These are phyloP conservation scores for Epichloe glyceriae DNA, from an alignment of 2,329 filamentous ascomycete species.

Conservation along the genomic window DNA sequence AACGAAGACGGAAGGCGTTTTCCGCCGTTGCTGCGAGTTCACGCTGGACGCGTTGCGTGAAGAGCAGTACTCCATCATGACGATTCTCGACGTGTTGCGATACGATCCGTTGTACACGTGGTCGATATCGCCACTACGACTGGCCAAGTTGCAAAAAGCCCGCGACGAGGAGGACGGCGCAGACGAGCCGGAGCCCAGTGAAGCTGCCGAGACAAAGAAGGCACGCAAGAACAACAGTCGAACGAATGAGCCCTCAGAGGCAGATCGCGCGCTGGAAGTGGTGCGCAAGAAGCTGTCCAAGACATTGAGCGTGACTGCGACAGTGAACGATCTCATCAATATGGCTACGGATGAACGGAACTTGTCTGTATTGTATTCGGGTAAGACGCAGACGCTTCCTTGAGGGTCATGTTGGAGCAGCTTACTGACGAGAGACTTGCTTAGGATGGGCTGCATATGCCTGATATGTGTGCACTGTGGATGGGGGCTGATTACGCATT, in stretches of 20 bases:
- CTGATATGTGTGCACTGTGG: constrained; percentile 10
- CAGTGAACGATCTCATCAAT: constrained; percentile 93
- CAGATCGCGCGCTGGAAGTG: constrained; percentile 79
- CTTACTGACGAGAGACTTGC: constrained; percentile 10
- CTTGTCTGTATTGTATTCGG: constrained; percentile 77
- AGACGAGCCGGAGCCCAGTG: constrained; percentile 25
- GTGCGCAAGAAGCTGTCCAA: constrained; percentile 95
- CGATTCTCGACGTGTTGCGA: constrained; percentile 90
- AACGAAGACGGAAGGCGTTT: constrained; percentile 88
- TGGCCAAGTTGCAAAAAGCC: constrained; percentile 52
- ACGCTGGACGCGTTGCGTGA: constrained; percentile 89
- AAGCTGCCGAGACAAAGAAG: constrained; percentile 27
- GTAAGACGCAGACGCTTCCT: constrained; percentile 26
- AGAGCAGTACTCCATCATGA: constrained; percentile 96
- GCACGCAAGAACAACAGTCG: constrained; percentile 19
- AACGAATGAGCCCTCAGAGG: constrained; percentile 55
- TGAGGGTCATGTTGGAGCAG: background rate
- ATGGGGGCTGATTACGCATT: background rate
- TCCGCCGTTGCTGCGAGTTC: constrained; percentile 96
- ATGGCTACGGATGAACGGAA: constrained; percentile 90
- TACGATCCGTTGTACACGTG: constrained; percentile 96
- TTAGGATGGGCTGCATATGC: constrained; percentile 35
- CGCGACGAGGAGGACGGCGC: constrained; percentile 32
- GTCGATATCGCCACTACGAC: constrained; percentile 64
- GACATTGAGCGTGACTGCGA: constrained; percentile 84